phyloP scores from a whole-genome alignment of 106 monocot genomes.

The Alisma plantagoaquatica region DNA sequence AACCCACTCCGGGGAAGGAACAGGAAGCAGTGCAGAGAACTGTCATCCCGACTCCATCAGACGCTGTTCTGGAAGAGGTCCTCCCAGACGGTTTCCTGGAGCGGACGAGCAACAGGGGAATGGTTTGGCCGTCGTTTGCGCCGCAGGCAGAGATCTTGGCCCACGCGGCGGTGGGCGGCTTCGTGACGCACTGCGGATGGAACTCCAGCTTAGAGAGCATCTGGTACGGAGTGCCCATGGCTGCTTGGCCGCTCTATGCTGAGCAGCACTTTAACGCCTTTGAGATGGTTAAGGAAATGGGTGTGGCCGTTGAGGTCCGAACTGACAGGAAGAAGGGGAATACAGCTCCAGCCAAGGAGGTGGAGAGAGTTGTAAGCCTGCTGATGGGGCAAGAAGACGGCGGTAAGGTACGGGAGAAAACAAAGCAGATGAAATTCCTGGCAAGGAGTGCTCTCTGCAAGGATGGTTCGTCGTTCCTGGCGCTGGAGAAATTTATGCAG shows the following conservation, averaged over 20 bases:
- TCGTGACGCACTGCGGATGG: slow-evolving; percentile 48
- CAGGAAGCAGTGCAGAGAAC: no score
- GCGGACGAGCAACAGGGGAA: neutral
- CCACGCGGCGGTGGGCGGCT: slow-evolving; percentile 7
- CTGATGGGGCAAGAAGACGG: slow-evolving; percentile 4
- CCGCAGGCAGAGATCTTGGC: slow-evolving; percentile 1
- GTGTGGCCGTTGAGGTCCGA: slow-evolving; percentile 3
- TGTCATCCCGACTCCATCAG: no score
- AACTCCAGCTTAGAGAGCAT: slow-evolving; percentile 27
- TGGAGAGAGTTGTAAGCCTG: neutral
- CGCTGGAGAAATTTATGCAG: neutral
- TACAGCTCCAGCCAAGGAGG: neutral
- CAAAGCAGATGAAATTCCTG: neutral
- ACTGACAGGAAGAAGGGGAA: neutral
- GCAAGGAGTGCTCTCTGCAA: neutral
- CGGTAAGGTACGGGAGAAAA: neutral
- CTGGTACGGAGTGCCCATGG: slow-evolving; percentile 7
- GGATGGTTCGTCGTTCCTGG: neutral
- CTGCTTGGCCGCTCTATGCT: neutral
- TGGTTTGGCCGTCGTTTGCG: slow-evolving; percentile 8
- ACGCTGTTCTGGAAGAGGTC: no score
- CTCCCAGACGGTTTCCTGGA: slow-evolving; percentile 3
- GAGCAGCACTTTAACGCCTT: slow-evolving; percentile 9
- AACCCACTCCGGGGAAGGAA: no score
- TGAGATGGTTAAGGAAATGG: slow-evolving; percentile 7